Evolutionary conservation across 768 basidiomycete genomes (phyloP).

Genomic region (Naganishia onofrii): DNA sequence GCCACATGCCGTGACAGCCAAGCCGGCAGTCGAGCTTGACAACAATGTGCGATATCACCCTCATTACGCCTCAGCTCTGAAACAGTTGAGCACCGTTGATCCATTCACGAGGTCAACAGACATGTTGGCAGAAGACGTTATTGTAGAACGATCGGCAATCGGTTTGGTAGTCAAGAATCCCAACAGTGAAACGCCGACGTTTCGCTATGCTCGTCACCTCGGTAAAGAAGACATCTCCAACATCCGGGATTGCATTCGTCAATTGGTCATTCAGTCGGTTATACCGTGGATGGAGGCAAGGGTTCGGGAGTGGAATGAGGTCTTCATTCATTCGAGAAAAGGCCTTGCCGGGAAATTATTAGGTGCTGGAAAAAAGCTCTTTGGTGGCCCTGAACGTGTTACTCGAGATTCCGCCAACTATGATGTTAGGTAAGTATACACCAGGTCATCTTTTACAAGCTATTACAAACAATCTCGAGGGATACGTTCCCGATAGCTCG

Average conservation of each 20-base stretch:
- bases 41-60: neutral
- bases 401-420: conserved; percentile 41
- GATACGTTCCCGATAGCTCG: conserved; percentile 46
- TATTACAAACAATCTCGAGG: neutral
- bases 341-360: conserved; percentile 54
- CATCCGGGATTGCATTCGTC: conserved; percentile 66
- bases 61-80: conserved; percentile 3
- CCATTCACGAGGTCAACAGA: conserved; percentile 27
- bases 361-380: conserved; percentile 54
- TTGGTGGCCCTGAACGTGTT: conserved; percentile 37
- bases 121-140: conserved; percentile 19
- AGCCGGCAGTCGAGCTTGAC: neutral
- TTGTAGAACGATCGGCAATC: neutral
- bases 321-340: conserved; percentile 52
- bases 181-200: neutral
- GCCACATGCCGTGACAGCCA: neutral
- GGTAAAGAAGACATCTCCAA: conserved; percentile 7
- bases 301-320: conserved; percentile 89
- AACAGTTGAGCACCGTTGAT: conserved; percentile 6
- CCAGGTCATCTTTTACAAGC: conserved; percentile 24
- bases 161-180: neutral
- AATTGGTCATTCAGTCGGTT: conserved; percentile 83
- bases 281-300: conserved; percentile 96
- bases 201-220: conserved; percentile 14
- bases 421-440: conserved; percentile 53